phyloP scores from a whole-genome alignment of 441 rosid genomes.

The Erodium trifolium region DNA sequence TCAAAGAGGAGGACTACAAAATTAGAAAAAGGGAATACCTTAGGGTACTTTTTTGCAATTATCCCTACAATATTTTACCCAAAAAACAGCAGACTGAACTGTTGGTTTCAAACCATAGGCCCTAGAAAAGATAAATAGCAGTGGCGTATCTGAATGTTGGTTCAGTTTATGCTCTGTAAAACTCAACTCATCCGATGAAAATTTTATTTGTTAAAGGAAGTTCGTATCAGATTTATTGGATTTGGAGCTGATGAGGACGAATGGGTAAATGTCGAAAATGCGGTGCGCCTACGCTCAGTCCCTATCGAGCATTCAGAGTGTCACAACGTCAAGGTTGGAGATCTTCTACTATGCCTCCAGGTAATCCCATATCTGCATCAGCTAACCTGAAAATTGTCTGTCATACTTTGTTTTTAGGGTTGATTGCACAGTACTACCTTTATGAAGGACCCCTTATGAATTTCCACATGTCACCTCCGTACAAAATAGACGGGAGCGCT shows the following conservation, averaged over 20 bases:
- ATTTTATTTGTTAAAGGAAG: slow-evolving; percentile 46
- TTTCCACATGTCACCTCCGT: too few relatives aligned
- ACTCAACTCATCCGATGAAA: slow-evolving; percentile 14
- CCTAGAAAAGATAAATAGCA: neutral
- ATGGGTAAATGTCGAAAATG: slow-evolving; percentile 45
- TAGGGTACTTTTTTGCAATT: too few relatives aligned
- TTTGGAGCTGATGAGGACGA: slow-evolving; percentile 66
- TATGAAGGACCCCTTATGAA: too few relatives aligned
- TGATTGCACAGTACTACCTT: too few relatives aligned
- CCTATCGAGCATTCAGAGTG: slow-evolving; percentile 58
- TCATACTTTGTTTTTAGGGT: too few relatives aligned
- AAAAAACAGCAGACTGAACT: neutral
- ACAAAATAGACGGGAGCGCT: too few relatives aligned
- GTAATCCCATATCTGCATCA: slow-evolving; percentile 22
- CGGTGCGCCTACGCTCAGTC: slow-evolving; percentile 48
- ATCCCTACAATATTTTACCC: too few relatives aligned
- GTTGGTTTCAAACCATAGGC: neutral
- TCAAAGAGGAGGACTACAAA: too few relatives aligned
- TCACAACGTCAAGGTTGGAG: slow-evolving; percentile 43
- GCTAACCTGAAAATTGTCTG: neutral
- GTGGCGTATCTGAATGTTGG: neutral
- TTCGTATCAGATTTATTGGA: slow-evolving; percentile 57
- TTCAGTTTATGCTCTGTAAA: slow-evolving; percentile 5
- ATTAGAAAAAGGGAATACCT: too few relatives aligned
- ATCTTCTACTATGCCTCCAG: slow-evolving; percentile 54